phyloP scores from a whole-genome alignment of 768 basidiomycete genomes.

The Mycena epipterygia region DNA sequence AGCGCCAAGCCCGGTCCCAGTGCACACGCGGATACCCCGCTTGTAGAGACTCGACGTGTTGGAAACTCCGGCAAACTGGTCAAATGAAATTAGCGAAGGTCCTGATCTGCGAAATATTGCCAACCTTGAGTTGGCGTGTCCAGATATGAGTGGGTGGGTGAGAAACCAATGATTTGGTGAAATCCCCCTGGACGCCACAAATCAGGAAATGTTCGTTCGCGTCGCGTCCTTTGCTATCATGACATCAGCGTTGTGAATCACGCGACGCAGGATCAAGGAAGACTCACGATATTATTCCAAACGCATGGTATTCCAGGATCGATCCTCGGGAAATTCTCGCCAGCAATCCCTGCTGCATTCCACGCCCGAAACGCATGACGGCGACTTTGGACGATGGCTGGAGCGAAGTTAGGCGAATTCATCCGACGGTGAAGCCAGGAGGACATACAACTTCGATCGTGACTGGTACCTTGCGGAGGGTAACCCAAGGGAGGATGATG shows the following conservation, averaged over 20 bases:
- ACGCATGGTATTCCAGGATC: conserved; percentile 88
- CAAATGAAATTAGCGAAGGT: too few species aligned
- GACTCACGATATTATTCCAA: conserved; percentile 84
- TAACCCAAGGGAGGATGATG: conserved; percentile 82
- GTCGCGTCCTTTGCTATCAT: conserved; percentile 74
- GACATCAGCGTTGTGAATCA: conserved; percentile 17
- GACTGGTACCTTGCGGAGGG: conserved; percentile 81
- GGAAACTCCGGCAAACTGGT: too few species aligned
- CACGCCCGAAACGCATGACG: conserved; percentile 82
- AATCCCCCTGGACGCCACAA: conserved; percentile 89
- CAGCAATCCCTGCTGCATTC: conserved; percentile 89
- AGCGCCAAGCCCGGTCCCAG: too few species aligned
- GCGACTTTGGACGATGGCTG: conserved; percentile 88
- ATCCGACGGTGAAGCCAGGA: neutral
- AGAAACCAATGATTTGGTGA: conserved; percentile 77
- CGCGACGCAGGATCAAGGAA: conserved; percentile 8
- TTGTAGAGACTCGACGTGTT: too few species aligned
- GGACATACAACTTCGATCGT: conserved; percentile 81
- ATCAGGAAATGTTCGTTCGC: conserved; percentile 86
- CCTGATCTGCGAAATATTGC: too few species aligned
- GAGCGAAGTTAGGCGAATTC: neutral
- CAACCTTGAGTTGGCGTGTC: too few species aligned
- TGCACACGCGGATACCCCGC: too few species aligned
- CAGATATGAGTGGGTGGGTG: conserved; percentile 80
- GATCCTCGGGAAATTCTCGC: conserved; percentile 83